phyloP scores from a whole-genome alignment of 2,329 filamentous ascomycete genomes.

The Colletotrichum tanaceti region DNA sequence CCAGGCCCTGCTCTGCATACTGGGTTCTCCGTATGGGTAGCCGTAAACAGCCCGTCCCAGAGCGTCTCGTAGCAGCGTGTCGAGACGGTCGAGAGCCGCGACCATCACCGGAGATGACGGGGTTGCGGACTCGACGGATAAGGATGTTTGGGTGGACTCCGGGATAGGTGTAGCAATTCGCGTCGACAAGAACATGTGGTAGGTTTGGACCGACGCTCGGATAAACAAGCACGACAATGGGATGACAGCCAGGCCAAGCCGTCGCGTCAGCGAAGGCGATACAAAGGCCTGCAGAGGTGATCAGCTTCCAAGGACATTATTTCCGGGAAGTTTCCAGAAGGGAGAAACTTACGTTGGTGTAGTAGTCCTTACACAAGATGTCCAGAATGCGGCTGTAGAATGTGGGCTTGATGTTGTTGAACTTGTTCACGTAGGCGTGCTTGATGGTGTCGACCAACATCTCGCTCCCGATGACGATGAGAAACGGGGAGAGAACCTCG shows the following conservation, averaged over 20 bases:
- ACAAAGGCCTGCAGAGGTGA: slow-evolving; percentile 76
- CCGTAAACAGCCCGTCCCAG: slow-evolving; percentile 80
- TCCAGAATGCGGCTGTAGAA: slow-evolving; percentile 93
- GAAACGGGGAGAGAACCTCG: slow-evolving; percentile 90
- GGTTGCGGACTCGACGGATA: slow-evolving; percentile 71
- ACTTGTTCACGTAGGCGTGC: slow-evolving; percentile 97
- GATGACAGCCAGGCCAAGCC: slow-evolving; percentile 90
- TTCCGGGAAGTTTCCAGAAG: no score
- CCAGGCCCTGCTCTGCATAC: slow-evolving; percentile 55
- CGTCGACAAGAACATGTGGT: slow-evolving; percentile 96
- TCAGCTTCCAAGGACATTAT: not conserved
- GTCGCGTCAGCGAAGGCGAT: slow-evolving; percentile 88
- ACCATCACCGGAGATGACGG: slow-evolving; percentile 79
- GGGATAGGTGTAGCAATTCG: slow-evolving; percentile 81
- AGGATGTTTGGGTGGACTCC: slow-evolving; percentile 72
- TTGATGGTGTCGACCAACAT: slow-evolving; percentile 98
- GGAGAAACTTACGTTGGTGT: slow-evolving; percentile 77
- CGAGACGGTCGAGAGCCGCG: slow-evolving; percentile 82
- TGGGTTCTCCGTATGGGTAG: slow-evolving; percentile 57
- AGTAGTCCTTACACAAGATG: slow-evolving; percentile 96
- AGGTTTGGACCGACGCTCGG: slow-evolving; percentile 92
- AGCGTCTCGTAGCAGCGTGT: slow-evolving; percentile 80
- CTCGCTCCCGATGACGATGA: slow-evolving; percentile 94
- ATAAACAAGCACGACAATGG: slow-evolving; percentile 96
- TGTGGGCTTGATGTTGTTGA: slow-evolving; percentile 94